These are phyloP conservation scores for Fusarium sp. DNA, from an alignment of 2,329 filamentous ascomycete genomes.

Conservation along the genomic window DNA sequence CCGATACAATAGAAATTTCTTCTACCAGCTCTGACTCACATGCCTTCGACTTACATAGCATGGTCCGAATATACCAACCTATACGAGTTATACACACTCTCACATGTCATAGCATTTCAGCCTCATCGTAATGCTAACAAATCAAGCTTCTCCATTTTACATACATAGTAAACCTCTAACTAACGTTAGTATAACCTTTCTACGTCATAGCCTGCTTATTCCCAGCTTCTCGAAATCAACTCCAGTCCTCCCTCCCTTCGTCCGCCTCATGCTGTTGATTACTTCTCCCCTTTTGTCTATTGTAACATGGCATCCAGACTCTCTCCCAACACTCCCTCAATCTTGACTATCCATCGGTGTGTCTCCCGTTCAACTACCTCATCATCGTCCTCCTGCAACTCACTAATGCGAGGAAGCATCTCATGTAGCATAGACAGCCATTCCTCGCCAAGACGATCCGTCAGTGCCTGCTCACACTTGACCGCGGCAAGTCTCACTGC, in stretches of 20 bases:
- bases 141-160: conserved; percentile 20
- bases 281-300: conserved; percentile 59
- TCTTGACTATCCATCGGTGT: conserved; percentile 87
- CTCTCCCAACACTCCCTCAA: conserved; percentile 91
- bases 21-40: conserved; percentile 23
- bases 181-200: conserved; percentile 1
- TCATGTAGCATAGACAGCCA: conserved; percentile 92
- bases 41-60: neutral
- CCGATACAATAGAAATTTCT: conserved; percentile 18
- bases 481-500: conserved; percentile 84
- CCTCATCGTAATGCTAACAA: neutral
- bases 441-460: conserved; percentile 86
- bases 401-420: conserved; percentile 96
- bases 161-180: conserved; percentile 23
- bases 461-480: conserved; percentile 82
- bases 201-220: conserved; percentile 31
- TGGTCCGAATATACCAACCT: conserved; percentile 12
- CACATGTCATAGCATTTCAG: conserved; percentile 16
- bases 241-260: conserved; percentile 21
- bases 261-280: conserved; percentile 18
- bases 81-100: neutral
- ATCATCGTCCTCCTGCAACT: conserved; percentile 96
- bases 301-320: conserved; percentile 92
- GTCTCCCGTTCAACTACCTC: conserved; percentile 92
- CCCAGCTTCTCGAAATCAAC: conserved; percentile 26